Base-by-base conservation (phyloP, 177 flowering plant genomes). In the Vitis hybrid region DNA sequence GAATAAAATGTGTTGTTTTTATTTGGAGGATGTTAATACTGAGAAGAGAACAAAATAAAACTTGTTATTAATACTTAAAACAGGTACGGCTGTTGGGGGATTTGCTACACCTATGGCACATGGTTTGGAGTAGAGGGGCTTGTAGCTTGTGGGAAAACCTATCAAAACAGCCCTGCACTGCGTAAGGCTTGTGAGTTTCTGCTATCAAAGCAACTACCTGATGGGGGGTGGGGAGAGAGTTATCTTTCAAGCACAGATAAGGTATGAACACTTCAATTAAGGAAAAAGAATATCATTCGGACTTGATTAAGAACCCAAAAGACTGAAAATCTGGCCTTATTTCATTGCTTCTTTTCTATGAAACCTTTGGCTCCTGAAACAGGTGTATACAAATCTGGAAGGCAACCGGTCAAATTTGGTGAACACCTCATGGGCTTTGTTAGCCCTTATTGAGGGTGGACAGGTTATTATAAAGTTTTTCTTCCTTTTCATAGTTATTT, bases 151-250 rank as follows among this genome's bases (percentile, higher is more conserved):
- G 87, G 85, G 18, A 80, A 59, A 56, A 78, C 19, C 32, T 82
- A 70, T 66, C 1, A 56, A 11, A 80, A 80, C 59, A 50, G 82
- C 39, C 66, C 65, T 1, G 39, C 71, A 1, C 3, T 82, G 48
- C 82, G 74, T 1, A 78, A 65, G 75, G 85, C 79, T 18, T 76
- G 80, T 57, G 61, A 80, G 1, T 84, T 80, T 71, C 55, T 84
- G 11, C 63, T 84, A 7, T 80, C 80, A 7, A 78, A 56, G 64
- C 85, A 84, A 60, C 56, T 68, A 11, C 70, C 67, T 11, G 54
- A 57, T 56, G 87, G 87, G 19, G 87, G 87, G 6, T 84, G 87
- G 87, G 87, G 83, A 52, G 87, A 84, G 62, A 84, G 87, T 32
- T 82, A 84, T 54, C 78, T 78, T 10, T 84, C 87, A 8, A 64